Evolutionary conservation across 2,329 filamentous ascomycete genomes (phyloP), one percentile per base, ranked within the genome.

Genomic region (Mariannaea elegans): DNA sequence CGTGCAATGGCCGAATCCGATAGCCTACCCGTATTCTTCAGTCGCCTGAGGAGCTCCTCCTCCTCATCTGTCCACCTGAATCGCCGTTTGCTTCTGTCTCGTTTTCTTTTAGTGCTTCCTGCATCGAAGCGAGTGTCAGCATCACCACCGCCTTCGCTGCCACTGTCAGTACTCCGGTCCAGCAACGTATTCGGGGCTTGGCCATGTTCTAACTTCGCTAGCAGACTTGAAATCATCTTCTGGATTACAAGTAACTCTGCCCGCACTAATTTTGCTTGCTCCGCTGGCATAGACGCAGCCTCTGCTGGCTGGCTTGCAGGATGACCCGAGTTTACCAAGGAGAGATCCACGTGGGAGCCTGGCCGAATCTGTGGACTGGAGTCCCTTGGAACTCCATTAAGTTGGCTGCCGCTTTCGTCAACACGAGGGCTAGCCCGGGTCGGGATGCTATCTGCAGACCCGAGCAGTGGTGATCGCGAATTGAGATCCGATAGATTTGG

Each of bases 31-130:
- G 45, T 12, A 44, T 53, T 53, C 38, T 53, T 53, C 8, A 53
- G 49, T 53, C 36, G 49, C 38, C 49, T 53, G 10, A 53, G 49
- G 41, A 52, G 24, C 16, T 44, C 16, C 24, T 53, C 38, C 13
- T 53, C 49, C 39, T 45, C n/a, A 18, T 31, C 31, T 7, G 36
- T 53, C 38, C 24, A 53, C 27, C 24, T 44, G 36, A 14, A 53
- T 21, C 24, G 24, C 32, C 31, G 14, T 42, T 14, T 41, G 32
- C 48, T 52, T 42, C 36, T 52, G n/a, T 42, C 19, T 52, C 9
- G 13, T 41, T 7, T 42, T 34, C 36, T 21, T 39, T 42, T 21
- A 52, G 36, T 23, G 34, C 21, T 42, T 42, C 36, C 48, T 8
- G 12, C 32, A 8, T 9, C 31, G 23, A 52, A 31, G n/a, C 27